Base-by-base conservation (phyloP, 805 yeast species). In the Ogataea polymorpha region DNA sequence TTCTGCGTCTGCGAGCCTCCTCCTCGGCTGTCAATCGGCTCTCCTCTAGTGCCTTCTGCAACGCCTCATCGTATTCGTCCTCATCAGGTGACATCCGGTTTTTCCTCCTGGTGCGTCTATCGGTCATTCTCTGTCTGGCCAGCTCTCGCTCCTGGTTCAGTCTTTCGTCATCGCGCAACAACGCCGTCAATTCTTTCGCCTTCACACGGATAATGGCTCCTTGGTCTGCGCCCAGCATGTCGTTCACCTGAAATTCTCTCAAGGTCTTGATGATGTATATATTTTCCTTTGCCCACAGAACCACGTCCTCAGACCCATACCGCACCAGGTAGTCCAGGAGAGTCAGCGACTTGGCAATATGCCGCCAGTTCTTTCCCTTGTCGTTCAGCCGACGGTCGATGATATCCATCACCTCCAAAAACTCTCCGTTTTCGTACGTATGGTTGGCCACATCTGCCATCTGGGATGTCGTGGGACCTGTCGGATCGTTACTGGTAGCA, bases 361-460 rank as follows among this genome's bases (percentile, higher is more conserved):
- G 99, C 51, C 96, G 77, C 97, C 97, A 91, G 66, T 91, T 86
- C 62, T 89, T 90, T 46, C 98, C 98, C 69, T 90, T 90, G 60
- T 91, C 98, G 58, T 91, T 91, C 50, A 91, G 68, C 49, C 99
- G 76, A 51, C 88, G 79, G 66, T 91, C 97, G 32, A 91, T 66
- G 82, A 91, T 88, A 58, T 91, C 97, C 95, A 91, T 86, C 34
- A 89, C 79, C 58, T 89, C 95, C 56, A 88, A 72, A 54, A 89
- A 80, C 54, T 87, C 95, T 6, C 82, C 79, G 48, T 56, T 66
- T 51, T 80, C 84, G 59, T 75, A 82, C 1, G 96, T 86, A 51
- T 77, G 72, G 38, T 78, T 73, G 2, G 95, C 83, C 27, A 91
- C 74, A 39, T 87, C 96, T 50, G 86, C 89, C 89, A 91, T 80